Base-by-base conservation (phyloP, 2,329 filamentous ascomycete genomes). In the Pyrenophora teres region DNA sequence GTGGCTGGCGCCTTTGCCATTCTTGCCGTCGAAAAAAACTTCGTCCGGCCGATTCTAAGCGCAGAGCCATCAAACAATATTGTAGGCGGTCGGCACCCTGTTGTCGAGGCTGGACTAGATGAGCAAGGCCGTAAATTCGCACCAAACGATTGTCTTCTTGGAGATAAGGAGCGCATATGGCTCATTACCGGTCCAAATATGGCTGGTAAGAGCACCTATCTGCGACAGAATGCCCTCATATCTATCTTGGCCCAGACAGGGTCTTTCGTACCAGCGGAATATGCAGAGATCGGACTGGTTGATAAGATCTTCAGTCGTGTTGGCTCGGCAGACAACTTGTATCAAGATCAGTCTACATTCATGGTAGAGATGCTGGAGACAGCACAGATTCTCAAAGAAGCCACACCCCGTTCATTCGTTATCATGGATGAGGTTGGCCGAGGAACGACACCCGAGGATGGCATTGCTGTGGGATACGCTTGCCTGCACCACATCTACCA, bases 341-440 rank as follows among this genome's bases (percentile, higher is more conserved):
- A 89, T 77, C 85, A 86, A 43, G 89, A 96, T 76, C 92, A 97
- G 74, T 96, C 91, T 46, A 99, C 95, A 0, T 99, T 99, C 75
- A 97, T 99, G 94, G 91, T 97, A 1, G 94, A 99, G 77, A 99
- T 99, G 94, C 82, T 97, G 2, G 94, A 99, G 76, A 96, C 94
- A 16, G 92, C 93, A 1, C 83, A 88, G 21, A 99, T 99, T 46
- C 81, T 99, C 45, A 89, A 88, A 54, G 82, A 89, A 60, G 93
- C 94, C 0, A 97, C 93, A 0, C 77, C 86, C 1, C 83, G 87
- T 19, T 94, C 89, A 0, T 95, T 99, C 65, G 93, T 81, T 54
- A 93, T 99, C 72, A 97, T 99, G 93, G 94, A 99, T 72, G 94
- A 99, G 78, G 90, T 99, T 32, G 94, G 94, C 0, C 83, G 94